Evolutionary conservation across 2,329 filamentous ascomycete species (phyloP).

Genomic region (Fusarium anguioides): DNA sequence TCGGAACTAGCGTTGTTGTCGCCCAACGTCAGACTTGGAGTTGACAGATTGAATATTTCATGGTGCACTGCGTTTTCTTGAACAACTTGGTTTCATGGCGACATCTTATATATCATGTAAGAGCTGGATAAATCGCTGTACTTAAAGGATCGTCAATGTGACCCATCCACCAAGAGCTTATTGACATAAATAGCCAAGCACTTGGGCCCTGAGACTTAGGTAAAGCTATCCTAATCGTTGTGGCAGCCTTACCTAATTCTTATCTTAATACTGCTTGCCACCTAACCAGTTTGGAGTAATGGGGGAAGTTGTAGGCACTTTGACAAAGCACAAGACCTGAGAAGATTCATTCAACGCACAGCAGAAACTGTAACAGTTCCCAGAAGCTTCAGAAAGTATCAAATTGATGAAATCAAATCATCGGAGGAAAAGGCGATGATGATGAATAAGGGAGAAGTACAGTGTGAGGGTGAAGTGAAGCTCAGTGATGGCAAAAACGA

Average conservation of each 20-base stretch:
- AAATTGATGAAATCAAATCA: neutral
- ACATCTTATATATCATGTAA: neutral
- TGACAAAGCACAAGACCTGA: neutral
- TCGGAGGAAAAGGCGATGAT: neutral
- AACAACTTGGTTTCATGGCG: neutral
- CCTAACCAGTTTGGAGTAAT: too few relatives aligned
- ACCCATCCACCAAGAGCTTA: too few relatives aligned
- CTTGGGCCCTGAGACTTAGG: too few relatives aligned
- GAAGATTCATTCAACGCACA: neutral
- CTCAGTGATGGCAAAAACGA: neutral
- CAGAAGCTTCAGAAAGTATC: neutral
- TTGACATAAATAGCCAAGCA: too few relatives aligned
- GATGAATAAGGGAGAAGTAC: slow-evolving; percentile 53
- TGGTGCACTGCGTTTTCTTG: neutral
- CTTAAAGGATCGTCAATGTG: too few relatives aligned
- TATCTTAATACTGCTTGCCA: too few relatives aligned
- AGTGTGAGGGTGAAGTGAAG: slow-evolving; percentile 4
- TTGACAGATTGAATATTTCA: neutral
- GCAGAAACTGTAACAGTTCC: neutral
- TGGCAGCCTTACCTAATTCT: too few relatives aligned
- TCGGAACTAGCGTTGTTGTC: neutral
- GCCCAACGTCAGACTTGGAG: too few relatives aligned
- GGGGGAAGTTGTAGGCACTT: too few relatives aligned
- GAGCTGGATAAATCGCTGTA: neutral
- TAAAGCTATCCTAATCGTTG: too few relatives aligned